Conservation (phyloP, 1,284 basidiomycete genomes). For the Rhodotorula sp. region DNA sequence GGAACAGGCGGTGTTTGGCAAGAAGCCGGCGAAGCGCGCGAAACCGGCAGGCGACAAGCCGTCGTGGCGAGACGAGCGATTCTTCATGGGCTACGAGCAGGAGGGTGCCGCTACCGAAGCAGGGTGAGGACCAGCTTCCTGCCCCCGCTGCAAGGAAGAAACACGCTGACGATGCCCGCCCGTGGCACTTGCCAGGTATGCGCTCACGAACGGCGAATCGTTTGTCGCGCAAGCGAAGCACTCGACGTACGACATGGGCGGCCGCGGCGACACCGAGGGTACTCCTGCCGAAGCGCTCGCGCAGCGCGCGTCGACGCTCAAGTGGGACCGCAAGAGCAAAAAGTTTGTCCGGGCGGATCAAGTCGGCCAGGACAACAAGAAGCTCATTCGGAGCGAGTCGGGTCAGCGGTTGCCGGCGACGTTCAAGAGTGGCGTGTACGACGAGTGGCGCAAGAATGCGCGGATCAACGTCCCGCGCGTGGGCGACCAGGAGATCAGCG, state of each 20-base stretch:
- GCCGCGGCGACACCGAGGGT: conserved; percentile 64
- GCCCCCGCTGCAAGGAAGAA: background rate
- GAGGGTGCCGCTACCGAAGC: conserved; percentile 81
- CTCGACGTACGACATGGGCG: conserved; percentile 78
- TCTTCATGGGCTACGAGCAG: conserved; percentile 89
- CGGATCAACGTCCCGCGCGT: conserved; percentile 70
- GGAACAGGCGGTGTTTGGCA: conserved; percentile 69
- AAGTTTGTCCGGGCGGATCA: conserved; percentile 86
- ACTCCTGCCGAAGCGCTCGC: conserved; percentile 58
- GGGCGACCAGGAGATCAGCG: conserved; percentile 67
- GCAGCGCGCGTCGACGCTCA: conserved; percentile 64
- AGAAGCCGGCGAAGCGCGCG: conserved; percentile 54
- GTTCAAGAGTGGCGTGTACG: conserved; percentile 89
- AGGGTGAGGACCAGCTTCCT: conserved; percentile 60
- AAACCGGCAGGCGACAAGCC: conserved; percentile 25
- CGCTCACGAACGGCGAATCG: conserved; percentile 70
- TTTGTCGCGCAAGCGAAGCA: conserved; percentile 81
- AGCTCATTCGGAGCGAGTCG: conserved; percentile 89
- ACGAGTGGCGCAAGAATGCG: conserved; percentile 87
- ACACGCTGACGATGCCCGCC: background rate
- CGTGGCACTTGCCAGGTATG: conserved; percentile 63
- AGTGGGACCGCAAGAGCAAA: conserved; percentile 97
- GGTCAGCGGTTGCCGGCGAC: conserved; percentile 89
- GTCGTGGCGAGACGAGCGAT: conserved; percentile 73
- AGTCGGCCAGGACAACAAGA: conserved; percentile 86